These are phyloP conservation scores for Chaetomidium leptoderma DNA, from an alignment of 495 filamentous ascomycete species.

Conservation along the genomic window DNA sequence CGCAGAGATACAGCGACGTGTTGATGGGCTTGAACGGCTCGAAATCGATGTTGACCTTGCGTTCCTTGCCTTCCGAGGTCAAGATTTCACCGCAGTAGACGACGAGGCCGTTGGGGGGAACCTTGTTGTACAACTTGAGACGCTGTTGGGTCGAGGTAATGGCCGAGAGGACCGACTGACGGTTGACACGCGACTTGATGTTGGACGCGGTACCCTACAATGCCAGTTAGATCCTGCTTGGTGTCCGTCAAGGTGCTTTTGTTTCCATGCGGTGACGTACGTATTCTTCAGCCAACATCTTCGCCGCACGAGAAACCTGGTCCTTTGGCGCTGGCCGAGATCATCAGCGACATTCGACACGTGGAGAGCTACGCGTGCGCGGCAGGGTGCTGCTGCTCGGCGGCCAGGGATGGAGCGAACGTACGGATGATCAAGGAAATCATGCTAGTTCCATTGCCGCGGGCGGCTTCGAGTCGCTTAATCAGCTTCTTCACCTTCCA, in stretches of 20 bases:
- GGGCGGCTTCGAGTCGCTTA: conserved; percentile 86
- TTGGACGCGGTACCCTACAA: conserved; percentile 90
- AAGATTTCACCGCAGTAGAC: conserved; percentile 99
- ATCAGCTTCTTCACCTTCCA: conserved; percentile 94
- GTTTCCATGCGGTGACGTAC: conserved; percentile 51
- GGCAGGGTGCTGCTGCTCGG: conserved; percentile 10
- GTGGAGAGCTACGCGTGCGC: conserved; percentile 14
- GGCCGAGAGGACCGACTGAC: conserved; percentile 92
- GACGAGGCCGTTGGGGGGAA: conserved; percentile 93
- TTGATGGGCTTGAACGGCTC: conserved; percentile 99
- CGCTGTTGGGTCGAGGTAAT: conserved; percentile 99
- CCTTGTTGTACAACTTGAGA: conserved; percentile 97
- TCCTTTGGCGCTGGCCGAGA: conserved; percentile 77
- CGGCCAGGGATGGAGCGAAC: conserved; percentile 33
- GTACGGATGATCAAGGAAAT: conserved; percentile 97
- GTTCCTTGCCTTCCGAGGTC: conserved; percentile 94
- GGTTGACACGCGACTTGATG: conserved; percentile 98
- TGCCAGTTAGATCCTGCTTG: conserved; percentile 23
- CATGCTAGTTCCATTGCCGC: conserved; percentile 97
- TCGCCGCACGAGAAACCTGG: conserved; percentile 90
- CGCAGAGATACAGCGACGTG: conserved; percentile 96
- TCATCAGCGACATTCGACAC: conserved; percentile 16
- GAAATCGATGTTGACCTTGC: conserved; percentile 99
- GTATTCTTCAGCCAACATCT: conserved; percentile 99
- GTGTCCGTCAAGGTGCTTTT: conserved; percentile 12